phyloP scores from a whole-genome alignment of 1,284 basidiomycete genomes.

The Anthracocystis walkeri region DNA sequence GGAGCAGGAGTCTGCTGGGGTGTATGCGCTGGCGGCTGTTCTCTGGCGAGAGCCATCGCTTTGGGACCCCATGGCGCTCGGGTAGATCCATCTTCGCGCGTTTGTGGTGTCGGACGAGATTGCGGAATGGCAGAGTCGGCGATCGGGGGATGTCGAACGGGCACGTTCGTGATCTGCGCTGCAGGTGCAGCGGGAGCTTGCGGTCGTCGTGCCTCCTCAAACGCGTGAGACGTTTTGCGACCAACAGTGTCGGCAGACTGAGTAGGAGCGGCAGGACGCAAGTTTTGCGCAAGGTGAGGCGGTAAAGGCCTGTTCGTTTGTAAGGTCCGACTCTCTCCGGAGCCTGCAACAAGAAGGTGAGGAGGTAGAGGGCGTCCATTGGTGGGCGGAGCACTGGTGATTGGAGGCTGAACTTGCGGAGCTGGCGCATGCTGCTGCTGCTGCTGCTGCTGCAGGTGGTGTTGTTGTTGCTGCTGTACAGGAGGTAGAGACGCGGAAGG shows the following conservation, averaged over 20 bases:
- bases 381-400: slow-evolving; percentile 1
- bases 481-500: slow-evolving; percentile 15
- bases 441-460: slow-evolving; percentile 18
- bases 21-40: slow-evolving; percentile 3
- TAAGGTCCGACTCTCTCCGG: slow-evolving; percentile 21
- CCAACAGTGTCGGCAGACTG: slow-evolving; percentile 8
- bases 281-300: slow-evolving; percentile 51
- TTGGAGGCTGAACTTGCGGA: slow-evolving; percentile 7
- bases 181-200: slow-evolving; percentile 4
- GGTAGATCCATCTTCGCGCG: slow-evolving; percentile 2
- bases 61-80: slow-evolving; percentile 41
- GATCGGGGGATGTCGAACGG: background rate
- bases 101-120: slow-evolving; percentile 5
- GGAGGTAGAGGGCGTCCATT: slow-evolving; percentile 41
- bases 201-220: slow-evolving; percentile 28
- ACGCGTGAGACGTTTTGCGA: slow-evolving; percentile 35
- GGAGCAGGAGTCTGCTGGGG: background rate
- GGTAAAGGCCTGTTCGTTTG: slow-evolving; percentile 39
- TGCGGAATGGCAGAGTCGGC: slow-evolving; percentile 9
- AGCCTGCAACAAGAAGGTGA: slow-evolving; percentile 31
- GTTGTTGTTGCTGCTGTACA: slow-evolving; percentile 21
- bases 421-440: slow-evolving; percentile 5
- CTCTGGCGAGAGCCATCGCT: slow-evolving; percentile 23
- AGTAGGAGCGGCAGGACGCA: slow-evolving; percentile 27
- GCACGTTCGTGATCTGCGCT: background rate